These are phyloP conservation scores for Parasarocladium wereldwijsianum DNA, from an alignment of 2,329 filamentous ascomycete genomes.

Conservation along the genomic window DNA sequence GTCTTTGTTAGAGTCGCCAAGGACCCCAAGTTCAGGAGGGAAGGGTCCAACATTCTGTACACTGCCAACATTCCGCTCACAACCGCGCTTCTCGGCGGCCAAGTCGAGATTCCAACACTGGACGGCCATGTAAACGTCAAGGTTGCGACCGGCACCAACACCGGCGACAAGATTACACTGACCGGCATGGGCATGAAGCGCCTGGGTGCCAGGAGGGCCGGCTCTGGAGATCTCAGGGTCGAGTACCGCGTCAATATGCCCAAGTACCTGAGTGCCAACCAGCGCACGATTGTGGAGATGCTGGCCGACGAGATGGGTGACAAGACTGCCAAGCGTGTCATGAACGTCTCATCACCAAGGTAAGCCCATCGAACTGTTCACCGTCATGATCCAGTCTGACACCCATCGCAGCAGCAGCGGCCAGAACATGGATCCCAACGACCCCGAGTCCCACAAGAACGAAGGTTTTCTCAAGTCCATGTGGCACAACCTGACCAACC, in stretches of 20 bases:
- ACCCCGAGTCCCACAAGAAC: constrained; percentile 47
- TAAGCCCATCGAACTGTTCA: constrained; percentile 9
- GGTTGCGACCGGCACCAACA: constrained; percentile 79
- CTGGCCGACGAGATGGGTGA: constrained; percentile 93
- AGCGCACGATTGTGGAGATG: constrained; percentile 87
- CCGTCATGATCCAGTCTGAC: neutral
- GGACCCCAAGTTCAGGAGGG: constrained; percentile 77
- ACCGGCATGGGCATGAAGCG: constrained; percentile 90
- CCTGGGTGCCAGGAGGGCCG: constrained; percentile 50
- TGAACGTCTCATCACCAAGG: constrained; percentile 49
- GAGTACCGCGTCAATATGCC: constrained; percentile 95
- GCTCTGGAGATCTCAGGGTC: constrained; percentile 71
- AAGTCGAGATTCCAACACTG: constrained; percentile 77
- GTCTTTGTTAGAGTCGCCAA: constrained; percentile 81
- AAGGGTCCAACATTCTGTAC: constrained; percentile 82
- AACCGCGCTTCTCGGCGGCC: constrained; percentile 81
- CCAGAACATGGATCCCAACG: constrained; percentile 9
- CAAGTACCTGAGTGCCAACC: constrained; percentile 82
- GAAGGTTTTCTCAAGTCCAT: constrained; percentile 87
- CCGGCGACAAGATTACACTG: constrained; percentile 82
- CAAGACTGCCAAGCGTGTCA: constrained; percentile 78
- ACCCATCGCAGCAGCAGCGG: neutral
- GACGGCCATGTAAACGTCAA: constrained; percentile 84
- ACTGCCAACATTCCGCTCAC: constrained; percentile 85
- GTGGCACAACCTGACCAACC: constrained; percentile 84